Evolutionary conservation across 1,139 yeast genomes (phyloP).

Genomic region (Zygoascus hellenicus): DNA sequence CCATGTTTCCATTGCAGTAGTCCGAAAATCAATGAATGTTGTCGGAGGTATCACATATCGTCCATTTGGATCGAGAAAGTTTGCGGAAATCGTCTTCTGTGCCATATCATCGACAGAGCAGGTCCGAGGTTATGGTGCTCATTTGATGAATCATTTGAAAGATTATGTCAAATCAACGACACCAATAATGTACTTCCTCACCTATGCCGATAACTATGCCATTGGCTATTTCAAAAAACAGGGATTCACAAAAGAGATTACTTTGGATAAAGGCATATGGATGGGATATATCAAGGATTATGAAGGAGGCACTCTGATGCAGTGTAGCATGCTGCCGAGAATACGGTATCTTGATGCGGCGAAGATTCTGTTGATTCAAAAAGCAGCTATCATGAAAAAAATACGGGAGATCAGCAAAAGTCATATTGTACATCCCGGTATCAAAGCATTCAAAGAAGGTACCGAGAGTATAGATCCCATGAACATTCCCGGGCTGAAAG

Average conservation of each 20-base stretch:
- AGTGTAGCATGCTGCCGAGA: slow-evolving; percentile 86
- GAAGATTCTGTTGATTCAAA: slow-evolving; percentile 77
- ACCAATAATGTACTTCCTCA: slow-evolving; percentile 77
- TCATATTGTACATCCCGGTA: slow-evolving; percentile 76
- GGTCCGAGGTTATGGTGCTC: slow-evolving; percentile 98
- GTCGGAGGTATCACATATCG: slow-evolving; percentile 97
- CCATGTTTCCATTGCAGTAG: slow-evolving; percentile 93
- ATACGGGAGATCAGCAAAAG: slow-evolving; percentile 74
- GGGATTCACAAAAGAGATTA: slow-evolving; percentile 92
- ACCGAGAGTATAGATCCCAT: slow-evolving; percentile 50
- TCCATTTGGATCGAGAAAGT: slow-evolving; percentile 83
- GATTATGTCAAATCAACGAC: slow-evolving; percentile 91
- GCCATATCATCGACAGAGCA: slow-evolving; percentile 97
- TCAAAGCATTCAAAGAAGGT: slow-evolving; percentile 54
- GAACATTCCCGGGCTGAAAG: slow-evolving; percentile 79
- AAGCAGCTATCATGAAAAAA: slow-evolving; percentile 84
- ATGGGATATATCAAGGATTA: slow-evolving; percentile 98
- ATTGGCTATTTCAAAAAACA: slow-evolving; percentile 97
- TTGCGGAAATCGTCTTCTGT: slow-evolving; percentile 97
- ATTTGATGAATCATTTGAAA: slow-evolving; percentile 92
- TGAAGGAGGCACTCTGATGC: slow-evolving; percentile 98
- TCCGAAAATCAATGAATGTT: slow-evolving; percentile 84
- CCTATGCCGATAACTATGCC: slow-evolving; percentile 98
- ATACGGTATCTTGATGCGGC: slow-evolving; percentile 85
- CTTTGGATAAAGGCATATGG: slow-evolving; percentile 83